A percentile compares a stretch with the other conserved stretches of the same genome.
Evolutionary conservation across 192 early-diverging fungal genomes (phyloP).

Genomic region (Backusella luteola): DNA sequence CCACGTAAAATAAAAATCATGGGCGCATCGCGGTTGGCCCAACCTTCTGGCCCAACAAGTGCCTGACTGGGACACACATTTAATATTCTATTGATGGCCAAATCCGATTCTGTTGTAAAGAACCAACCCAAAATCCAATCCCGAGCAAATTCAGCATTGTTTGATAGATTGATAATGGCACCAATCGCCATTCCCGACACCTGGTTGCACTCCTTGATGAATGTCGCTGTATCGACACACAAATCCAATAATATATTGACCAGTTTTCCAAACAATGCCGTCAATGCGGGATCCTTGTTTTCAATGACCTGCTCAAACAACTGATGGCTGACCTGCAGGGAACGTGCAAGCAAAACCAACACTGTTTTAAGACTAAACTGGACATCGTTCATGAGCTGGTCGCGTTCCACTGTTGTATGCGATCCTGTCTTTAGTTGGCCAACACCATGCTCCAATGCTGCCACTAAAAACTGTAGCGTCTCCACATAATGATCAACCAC

Average conservation of each 20-base stretch:
- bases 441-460: background rate
- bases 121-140: slow-evolving; percentile 27
- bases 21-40: slow-evolving; percentile 24
- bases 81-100: background rate
- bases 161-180: slow-evolving; percentile 26
- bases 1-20: slow-evolving; percentile 49
- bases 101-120: slow-evolving; percentile 12
- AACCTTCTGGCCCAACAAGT: slow-evolving; percentile 18
- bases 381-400: slow-evolving; percentile 35
- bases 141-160: slow-evolving; percentile 8
- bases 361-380: slow-evolving; percentile 39
- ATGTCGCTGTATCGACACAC: slow-evolving; percentile 10
- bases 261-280: slow-evolving; percentile 10
- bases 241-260: slow-evolving; percentile 24
- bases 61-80: background rate
- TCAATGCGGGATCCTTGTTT: background rate
- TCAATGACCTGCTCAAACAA: slow-evolving; percentile 13
- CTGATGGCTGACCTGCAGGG: background rate
- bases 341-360: slow-evolving; percentile 33
- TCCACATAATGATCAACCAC: slow-evolving; percentile 16
- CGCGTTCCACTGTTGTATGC: background rate
- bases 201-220: slow-evolving; percentile 40
- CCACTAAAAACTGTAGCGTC: slow-evolving; percentile 26
- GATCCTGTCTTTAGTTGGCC: background rate
- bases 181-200: slow-evolving; percentile 40